These are phyloP conservation scores for Arthrinium puccinioides DNA, from an alignment of 2,329 filamentous ascomycete genomes.

Conservation along the genomic window DNA sequence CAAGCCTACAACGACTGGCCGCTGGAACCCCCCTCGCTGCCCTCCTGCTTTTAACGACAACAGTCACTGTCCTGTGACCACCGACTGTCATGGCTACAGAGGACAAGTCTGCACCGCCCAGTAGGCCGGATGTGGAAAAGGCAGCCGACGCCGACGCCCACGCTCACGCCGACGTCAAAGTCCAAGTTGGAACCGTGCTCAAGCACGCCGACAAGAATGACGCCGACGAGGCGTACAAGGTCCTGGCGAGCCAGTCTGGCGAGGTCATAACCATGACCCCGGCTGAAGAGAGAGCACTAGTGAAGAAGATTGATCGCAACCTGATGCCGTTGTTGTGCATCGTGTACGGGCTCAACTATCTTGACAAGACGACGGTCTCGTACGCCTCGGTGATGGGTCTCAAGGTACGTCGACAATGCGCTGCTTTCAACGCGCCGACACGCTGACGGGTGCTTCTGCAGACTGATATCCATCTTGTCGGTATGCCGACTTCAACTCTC, in stretches of 20 bases:
- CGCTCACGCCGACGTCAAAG: neutral
- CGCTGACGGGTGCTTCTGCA: conserved; percentile 36
- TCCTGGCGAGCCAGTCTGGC: conserved; percentile 25
- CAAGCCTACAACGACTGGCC: too few relatives aligned
- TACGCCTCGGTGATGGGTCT: conserved; percentile 49
- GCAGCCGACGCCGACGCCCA: neutral
- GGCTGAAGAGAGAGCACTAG: conserved; percentile 30
- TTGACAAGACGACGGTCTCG: conserved; percentile 36
- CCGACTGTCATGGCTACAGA: too few relatives aligned
- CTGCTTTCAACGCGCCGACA: too few relatives aligned
- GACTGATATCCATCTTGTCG: conserved; percentile 18
- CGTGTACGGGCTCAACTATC: conserved; percentile 51
- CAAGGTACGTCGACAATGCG: conserved; percentile 20
- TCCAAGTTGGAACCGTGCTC: neutral
- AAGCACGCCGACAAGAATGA: conserved; percentile 30
- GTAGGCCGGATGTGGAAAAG: too few relatives aligned
- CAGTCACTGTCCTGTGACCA: too few relatives aligned
- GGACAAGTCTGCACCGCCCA: too few relatives aligned
- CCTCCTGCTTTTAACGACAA: too few relatives aligned
- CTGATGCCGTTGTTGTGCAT: conserved; percentile 46
- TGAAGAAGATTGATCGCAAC: conserved; percentile 38
- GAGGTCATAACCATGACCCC: conserved; percentile 28
- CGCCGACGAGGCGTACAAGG: conserved; percentile 34
- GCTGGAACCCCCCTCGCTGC: too few relatives aligned
- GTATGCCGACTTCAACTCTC: too few relatives aligned